Evolutionary conservation across 208 protist species (phyloP), one percentile per base, ranked within the genome.

Genomic region (Blechomonas ayalai): DNA sequence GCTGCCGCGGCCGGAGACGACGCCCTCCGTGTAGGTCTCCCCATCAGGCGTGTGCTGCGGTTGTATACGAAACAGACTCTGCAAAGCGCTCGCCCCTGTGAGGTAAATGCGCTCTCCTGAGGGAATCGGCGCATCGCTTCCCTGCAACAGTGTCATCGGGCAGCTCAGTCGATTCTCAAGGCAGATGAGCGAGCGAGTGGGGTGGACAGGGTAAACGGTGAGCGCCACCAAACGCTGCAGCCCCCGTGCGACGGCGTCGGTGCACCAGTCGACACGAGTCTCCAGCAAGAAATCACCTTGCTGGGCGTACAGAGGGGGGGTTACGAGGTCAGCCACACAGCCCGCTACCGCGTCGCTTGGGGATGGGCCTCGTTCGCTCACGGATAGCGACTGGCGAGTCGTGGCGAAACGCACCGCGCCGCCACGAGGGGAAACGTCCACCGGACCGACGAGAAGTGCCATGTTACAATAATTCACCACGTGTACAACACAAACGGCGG

Each of bases 121-220:
- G 0, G 16, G 10, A 25, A 66, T 45, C 4, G 43, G 32, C 13
- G 50, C 38, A 19, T 23, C n/a, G n/a, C n/a, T 0, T 5, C 59
- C 59, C 18, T 28, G 34, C 24, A 81, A 26, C 0, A 68, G 53
- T 18, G 58, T 47, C 8, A 92, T 45, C 27, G 56, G 28, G 33
- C 54, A 69, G 33, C 64, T 59, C 32, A 86, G 44, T 2, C 71
- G 67, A 54, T 92, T 92, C 58, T 86, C 69, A 1, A 88, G n/a
- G 46, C 73, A 88, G 41, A 92, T 76, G 31, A 92, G 67, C 20
- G 72, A 70, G 39, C 52, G 49, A 18, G 62, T 74, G 12, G 12
- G 8, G 50, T 92, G 83, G 29, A 92, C 59, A 3, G 83, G 83
- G 38, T 73, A 80, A 13, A 74, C 66, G n/a, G 36, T 61, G 25